A percentile compares a stretch with the other conserved stretches of the same genome.
Evolutionary conservation across 2,329 filamentous ascomycete species (phyloP).

Genomic region (Xylaria sp.): DNA sequence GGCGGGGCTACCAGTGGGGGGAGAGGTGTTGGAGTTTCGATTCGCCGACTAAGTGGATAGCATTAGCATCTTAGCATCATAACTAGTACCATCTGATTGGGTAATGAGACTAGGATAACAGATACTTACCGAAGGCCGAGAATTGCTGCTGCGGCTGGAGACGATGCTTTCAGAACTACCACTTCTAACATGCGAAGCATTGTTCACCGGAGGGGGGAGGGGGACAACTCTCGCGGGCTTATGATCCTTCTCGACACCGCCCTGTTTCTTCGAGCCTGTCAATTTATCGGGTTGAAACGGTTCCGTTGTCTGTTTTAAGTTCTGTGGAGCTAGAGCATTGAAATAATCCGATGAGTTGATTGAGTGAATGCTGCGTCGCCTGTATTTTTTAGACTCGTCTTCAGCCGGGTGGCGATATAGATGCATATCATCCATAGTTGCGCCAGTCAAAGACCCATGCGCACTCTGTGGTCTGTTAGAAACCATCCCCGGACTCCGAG

Average conservation of each 20-base stretch:
- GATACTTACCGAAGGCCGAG: constrained; percentile 73
- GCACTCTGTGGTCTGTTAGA: constrained; percentile 64
- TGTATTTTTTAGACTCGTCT: constrained; percentile 79
- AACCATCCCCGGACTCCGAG: constrained; percentile 50
- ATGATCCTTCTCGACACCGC: constrained; percentile 52
- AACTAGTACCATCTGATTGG: constrained; percentile 56
- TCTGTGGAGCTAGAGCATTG: constrained; percentile 52
- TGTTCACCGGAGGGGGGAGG: constrained; percentile 44
- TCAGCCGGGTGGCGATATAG: constrained; percentile 65
- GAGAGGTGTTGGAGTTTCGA: constrained; percentile 62
- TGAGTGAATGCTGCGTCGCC: constrained; percentile 84
- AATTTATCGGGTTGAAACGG: constrained; percentile 48
- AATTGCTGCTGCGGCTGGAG: constrained; percentile 67
- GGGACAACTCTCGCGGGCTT: constrained; percentile 53
- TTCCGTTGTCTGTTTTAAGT: constrained; percentile 52
- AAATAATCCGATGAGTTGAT: constrained; percentile 60
- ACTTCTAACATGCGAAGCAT: constrained; percentile 56
- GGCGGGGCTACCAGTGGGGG: constrained; percentile 64
- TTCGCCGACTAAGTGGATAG: constrained; percentile 64
- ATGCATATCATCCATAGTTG: constrained; percentile 74
- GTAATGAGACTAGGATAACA: constrained; percentile 44
- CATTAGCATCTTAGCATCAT: constrained; percentile 60
- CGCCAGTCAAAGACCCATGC: constrained; percentile 59
- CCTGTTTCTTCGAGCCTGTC: constrained; percentile 45
- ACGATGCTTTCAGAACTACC: constrained; percentile 73